A percentile compares a stretch with the other conserved stretches of the same genome.
Conservation (phyloP, 768 basidiomycete genomes). For the Trametes coccinea region DNA sequence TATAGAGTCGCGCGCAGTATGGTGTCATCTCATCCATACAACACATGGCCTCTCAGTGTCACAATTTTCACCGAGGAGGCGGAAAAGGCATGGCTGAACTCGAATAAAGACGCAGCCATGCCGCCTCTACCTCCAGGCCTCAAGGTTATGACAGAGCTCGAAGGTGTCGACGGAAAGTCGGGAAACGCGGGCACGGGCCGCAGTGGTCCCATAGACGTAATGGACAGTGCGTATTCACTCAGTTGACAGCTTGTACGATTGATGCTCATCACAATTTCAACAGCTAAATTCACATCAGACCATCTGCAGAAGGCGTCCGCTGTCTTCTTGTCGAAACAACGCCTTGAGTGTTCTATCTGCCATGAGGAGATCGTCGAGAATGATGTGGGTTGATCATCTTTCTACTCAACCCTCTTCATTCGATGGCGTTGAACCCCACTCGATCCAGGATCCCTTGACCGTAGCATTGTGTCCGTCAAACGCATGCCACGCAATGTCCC, state of each 20-base stretch:
- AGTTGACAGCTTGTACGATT: not conserved
- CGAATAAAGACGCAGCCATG: conserved; percentile 24
- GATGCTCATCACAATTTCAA: conserved; percentile 4
- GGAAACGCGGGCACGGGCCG: conserved; percentile 55
- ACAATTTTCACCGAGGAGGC: conserved; percentile 73
- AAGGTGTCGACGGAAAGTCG: conserved; percentile 70
- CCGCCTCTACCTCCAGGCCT: conserved; percentile 55
- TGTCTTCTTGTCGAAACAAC: conserved; percentile 38
- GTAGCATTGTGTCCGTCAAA: conserved; percentile 54
- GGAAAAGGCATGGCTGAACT: conserved; percentile 51
- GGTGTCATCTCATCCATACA: conserved; percentile 67
- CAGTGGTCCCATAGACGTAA: conserved; percentile 53
- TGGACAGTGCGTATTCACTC: conserved; percentile 47
- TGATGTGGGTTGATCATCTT: conserved; percentile 37
- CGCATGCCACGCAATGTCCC: conserved; percentile 53
- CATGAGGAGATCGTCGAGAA: conserved; percentile 42
- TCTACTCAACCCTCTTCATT: not conserved
- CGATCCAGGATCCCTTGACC: conserved; percentile 48
- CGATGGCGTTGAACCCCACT: not conserved
- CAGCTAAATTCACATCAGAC: conserved; percentile 50
- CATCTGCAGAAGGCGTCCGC: conserved; percentile 51
- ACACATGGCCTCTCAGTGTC: conserved; percentile 70
- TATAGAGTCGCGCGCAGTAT: conserved; percentile 61
- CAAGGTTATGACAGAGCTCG: conserved; percentile 52
- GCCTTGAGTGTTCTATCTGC: conserved; percentile 51